Evolutionary conservation across 805 yeast species (phyloP), one percentile per base, ranked within the genome.

Genomic region (Tetrapisispora arboricola): DNA sequence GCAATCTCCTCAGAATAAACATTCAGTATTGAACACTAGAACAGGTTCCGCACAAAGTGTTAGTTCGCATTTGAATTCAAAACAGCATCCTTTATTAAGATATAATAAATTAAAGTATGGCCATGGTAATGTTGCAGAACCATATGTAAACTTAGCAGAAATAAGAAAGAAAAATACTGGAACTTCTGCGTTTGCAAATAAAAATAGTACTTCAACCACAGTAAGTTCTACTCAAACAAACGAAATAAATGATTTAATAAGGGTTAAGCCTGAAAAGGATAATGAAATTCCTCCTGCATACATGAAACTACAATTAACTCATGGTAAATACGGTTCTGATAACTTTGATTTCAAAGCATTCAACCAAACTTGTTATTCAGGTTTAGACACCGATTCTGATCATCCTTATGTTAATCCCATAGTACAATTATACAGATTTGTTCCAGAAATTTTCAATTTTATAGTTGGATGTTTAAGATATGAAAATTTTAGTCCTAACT

Each of bases 341-440:
- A 96, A 87, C 59, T 92, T 92, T 63, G 96, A 90, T 63, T 90
- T 92, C 57, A 79, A 75, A 40, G 81, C 78, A 51, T 90, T 82
- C 66, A 90, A 90, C 56, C 68, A 70, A 30, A 83, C 96, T 0
- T 46, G 54, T 1, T 80, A 68, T 41, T 76, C 96, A 2, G 96
- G 97, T 0, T 67, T 90, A n/a, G 97, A 92, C 58, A 80, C 87
- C 9, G 92, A 87, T 54, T 71, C 82, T 10, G 84, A 81, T 39
- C 84, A 84, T 50, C 73, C 92, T 0, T 79, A 78, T 53, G 75
- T 82, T 44, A 92, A 92, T 58, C 70, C 95, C 0, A 60, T 87
- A 21, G 49, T 92, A 6, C 96, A 92, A 57, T 56, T 90, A 9
- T 84, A 81, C 61, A 67, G 95, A 34, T 84, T 80, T 64, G 75